Evolutionary conservation across 179 eudicot species (phyloP), one percentile per base, ranked within the genome.

Genomic region (Beta macrorhiza): DNA sequence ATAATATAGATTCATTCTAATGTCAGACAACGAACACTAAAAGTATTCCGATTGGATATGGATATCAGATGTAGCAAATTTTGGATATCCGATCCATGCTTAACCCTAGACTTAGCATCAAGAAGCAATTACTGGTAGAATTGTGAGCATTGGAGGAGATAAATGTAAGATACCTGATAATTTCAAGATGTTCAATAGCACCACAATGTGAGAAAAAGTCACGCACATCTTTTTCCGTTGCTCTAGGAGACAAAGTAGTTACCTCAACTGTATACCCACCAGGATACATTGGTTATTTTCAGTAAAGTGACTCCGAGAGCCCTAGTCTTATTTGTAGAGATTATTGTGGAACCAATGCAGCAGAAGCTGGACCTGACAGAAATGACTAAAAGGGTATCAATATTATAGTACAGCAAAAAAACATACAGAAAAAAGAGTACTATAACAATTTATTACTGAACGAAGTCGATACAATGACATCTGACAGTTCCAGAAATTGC

Each of bases 181-280:
- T 87, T 78, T 93, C 95, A 52, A 91, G 90, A 88, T 91, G 95
- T 71, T 91, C 95, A 68, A 93, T 87, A 49, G 85, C 79, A 76
- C 97, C 95, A 85, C 95, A 93, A 81, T 89, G 90, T 53, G 92
- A 82, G 82, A 93, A 91, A 82, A 92, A 93, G 69, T 90, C 95
- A 74, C 81, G 84, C 61, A 92, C 92, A 86, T 92, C 95, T 78
- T 90, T 89, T 89, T 93, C 94, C 45, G 92, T 87, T 56, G 93
- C 96, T 67, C 83, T 83, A 8, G 92, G 91, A 65, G 96, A 88
- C 76, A 93, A 83, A 68, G 89, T 81, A 76, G 95, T 90, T 70
- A 93, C 92, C 85, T 93, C 93, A 20, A 86, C 86, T 49, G 90
- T 89, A 85, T 87, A 92, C 61, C 87, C 92, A 78, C 89, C 89